Evolutionary conservation across 2,329 filamentous ascomycete genomes (phyloP).

Genomic region (Trichoderma sp.): DNA sequence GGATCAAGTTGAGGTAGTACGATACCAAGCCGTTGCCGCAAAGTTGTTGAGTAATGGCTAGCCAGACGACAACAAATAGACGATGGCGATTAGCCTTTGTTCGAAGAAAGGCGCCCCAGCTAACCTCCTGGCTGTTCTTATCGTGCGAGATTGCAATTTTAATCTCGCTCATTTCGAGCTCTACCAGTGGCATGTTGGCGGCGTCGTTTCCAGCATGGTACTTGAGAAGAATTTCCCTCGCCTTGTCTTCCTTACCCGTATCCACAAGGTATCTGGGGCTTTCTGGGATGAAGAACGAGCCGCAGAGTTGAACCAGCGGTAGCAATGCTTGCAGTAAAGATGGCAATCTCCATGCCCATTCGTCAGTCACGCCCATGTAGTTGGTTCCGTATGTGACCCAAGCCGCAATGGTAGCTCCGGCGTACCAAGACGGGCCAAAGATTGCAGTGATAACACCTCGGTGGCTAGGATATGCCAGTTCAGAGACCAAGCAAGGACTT

Average conservation of each 20-base stretch:
- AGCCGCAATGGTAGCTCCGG: constrained; percentile 9
- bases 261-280: constrained; percentile 36
- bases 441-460: not conserved
- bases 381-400: constrained; percentile 22
- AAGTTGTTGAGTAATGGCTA: constrained; percentile 35
- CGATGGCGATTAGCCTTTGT: constrained; percentile 42
- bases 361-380: not conserved
- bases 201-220: constrained; percentile 44
- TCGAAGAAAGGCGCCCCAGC: constrained; percentile 26
- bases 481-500: constrained; percentile 29
- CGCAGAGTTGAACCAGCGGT: constrained; percentile 24
- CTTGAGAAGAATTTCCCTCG: constrained; percentile 38
- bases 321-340: constrained; percentile 26
- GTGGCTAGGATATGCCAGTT: not conserved
- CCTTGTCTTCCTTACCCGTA: constrained; percentile 36
- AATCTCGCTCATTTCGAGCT: constrained; percentile 43
- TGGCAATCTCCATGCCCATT: constrained; percentile 29
- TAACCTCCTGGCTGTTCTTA: constrained; percentile 36
- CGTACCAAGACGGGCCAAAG: not conserved
- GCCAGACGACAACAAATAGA: constrained; percentile 26
- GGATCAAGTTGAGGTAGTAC: constrained; percentile 42
- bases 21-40: constrained; percentile 36
- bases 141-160: constrained; percentile 36
- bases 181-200: constrained; percentile 40
- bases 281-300: constrained; percentile 39